Evolutionary conservation across 1,284 basidiomycete species (phyloP).

Genomic region (Exobasidium rhododendri): DNA sequence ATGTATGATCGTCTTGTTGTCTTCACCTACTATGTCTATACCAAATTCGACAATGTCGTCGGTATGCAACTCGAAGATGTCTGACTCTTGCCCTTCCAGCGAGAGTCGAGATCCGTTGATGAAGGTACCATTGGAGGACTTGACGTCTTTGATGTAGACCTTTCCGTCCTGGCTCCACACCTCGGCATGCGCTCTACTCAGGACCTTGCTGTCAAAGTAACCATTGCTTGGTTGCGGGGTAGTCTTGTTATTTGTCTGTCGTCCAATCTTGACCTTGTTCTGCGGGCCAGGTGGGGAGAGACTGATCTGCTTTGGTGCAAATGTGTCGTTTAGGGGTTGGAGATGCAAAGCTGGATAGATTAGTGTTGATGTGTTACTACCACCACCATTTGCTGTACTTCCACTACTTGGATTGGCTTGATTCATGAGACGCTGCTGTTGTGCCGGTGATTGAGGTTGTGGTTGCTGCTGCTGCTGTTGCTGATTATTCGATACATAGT

Average conservation of each 20-base stretch:
- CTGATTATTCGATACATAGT: background rate
- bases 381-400: background rate
- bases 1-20: conserved; percentile 96
- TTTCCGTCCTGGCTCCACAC: conserved; percentile 83
- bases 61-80: conserved; percentile 87
- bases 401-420: background rate
- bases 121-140: conserved; percentile 96
- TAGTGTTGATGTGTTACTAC: conserved; percentile 15
- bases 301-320: conserved; percentile 90
- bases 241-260: conserved; percentile 95
- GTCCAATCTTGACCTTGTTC: conserved; percentile 80
- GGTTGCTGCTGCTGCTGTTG: conserved; percentile 2
- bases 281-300: conserved; percentile 62
- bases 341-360: conserved; percentile 59
- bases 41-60: conserved; percentile 97
- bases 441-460: conserved; percentile 1
- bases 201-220: conserved; percentile 94
- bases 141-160: conserved; percentile 96
- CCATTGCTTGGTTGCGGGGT: conserved; percentile 91
- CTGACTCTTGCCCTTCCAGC: conserved; percentile 83
- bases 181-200: conserved; percentile 93
- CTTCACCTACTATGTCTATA: conserved; percentile 97
- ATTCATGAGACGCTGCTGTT: background rate
- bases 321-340: conserved; percentile 93
- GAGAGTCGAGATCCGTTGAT: conserved; percentile 93